Evolutionary conservation across 805 yeast species (phyloP).

Genomic region (Metschnikowia chrysomelidarum): DNA sequence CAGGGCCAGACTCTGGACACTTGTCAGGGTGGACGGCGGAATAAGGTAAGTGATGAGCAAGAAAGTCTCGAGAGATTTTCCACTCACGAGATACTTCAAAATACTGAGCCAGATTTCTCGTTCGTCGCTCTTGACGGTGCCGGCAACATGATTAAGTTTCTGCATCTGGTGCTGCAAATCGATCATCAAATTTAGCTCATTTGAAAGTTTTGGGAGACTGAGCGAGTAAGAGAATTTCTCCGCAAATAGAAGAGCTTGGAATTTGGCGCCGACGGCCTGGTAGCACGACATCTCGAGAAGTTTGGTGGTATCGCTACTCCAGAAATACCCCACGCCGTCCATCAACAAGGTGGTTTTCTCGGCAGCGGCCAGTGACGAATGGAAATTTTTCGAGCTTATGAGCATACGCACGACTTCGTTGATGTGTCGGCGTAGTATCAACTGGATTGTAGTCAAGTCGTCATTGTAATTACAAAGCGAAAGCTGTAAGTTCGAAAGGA

Average conservation of each 20-base stretch:
- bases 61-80: conserved; percentile 39
- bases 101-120: conserved; percentile 43
- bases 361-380: conserved; percentile 18
- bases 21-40: conserved; percentile 40
- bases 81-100: conserved; percentile 41
- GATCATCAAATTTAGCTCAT: conserved; percentile 42
- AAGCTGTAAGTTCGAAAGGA: conserved; percentile 41
- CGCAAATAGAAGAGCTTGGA: conserved; percentile 32
- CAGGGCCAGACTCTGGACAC: conserved; percentile 34
- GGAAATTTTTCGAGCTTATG: conserved; percentile 37
- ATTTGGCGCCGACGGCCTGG: conserved; percentile 35
- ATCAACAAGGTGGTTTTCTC: conserved; percentile 26
- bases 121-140: conserved; percentile 22
- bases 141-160: conserved; percentile 27
- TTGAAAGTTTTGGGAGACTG: conserved; percentile 33
- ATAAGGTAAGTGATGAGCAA: conserved; percentile 39
- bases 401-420: conserved; percentile 42
- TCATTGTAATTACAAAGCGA: conserved; percentile 46
- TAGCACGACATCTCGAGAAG: conserved; percentile 41
- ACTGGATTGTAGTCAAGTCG: conserved; percentile 44
- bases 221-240: conserved; percentile 34
- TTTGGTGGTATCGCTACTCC: conserved; percentile 43
- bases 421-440: conserved; percentile 43
- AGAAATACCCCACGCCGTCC: conserved; percentile 44
- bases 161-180: conserved; percentile 44